Percentiles rank a stretch among this genome's conserved stretches.
These are phyloP conservation scores for Saururus chinensis DNA, from an alignment of 164 flowering plant genomes.

Conservation along the genomic window DNA sequence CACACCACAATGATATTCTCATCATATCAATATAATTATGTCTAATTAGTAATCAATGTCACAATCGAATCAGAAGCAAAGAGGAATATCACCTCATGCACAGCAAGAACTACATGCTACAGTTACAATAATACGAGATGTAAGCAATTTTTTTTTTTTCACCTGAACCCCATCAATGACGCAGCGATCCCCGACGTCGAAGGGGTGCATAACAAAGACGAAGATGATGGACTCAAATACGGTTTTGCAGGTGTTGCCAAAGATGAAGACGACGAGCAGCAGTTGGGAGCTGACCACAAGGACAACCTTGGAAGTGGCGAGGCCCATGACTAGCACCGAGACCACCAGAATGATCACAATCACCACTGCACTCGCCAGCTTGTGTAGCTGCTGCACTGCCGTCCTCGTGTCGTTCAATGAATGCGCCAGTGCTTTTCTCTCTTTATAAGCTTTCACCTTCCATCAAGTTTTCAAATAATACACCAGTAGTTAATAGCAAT, in stretches of 20 bases:
- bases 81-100: too few species aligned
- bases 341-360: constrained; percentile 37
- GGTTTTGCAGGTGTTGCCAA: constrained; percentile 70
- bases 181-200: constrained; percentile 93
- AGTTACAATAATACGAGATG: too few species aligned
- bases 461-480: constrained; percentile 9
- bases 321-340: constrained; percentile 62
- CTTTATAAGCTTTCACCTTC: constrained; percentile 63
- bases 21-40: too few species aligned
- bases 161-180: constrained; percentile 92
- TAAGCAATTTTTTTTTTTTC: background rate
- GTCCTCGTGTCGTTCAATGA: constrained; percentile 81
- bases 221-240: constrained; percentile 82
- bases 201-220: constrained; percentile 90
- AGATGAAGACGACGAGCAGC: constrained; percentile 53
- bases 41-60: too few species aligned
- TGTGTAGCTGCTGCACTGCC: constrained; percentile 75
- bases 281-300: constrained; percentile 75
- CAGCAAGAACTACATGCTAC: too few species aligned
- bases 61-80: too few species aligned
- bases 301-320: constrained; percentile 55
- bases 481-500: too few species aligned
- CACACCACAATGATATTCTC: too few species aligned
- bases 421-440: constrained; percentile 64
- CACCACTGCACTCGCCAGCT: constrained; percentile 32